A percentile compares a stretch with the other conserved stretches of the same genome.
phyloP scores from a whole-genome alignment of 768 basidiomycete genomes.

The Collybiopsis confluens region DNA sequence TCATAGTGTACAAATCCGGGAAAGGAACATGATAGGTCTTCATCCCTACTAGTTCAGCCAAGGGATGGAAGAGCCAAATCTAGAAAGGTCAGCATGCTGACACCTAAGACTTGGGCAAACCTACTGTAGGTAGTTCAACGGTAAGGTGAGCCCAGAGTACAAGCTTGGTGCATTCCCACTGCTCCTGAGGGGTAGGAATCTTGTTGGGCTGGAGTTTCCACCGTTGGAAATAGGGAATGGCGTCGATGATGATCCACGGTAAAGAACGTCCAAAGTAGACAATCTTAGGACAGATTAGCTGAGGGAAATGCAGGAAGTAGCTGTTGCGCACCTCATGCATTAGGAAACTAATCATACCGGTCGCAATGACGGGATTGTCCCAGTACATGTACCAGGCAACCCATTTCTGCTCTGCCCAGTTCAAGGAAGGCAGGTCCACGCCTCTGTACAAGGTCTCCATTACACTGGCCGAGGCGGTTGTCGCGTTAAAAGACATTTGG shows the following conservation, averaged over 20 bases:
- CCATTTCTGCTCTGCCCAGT: slow-evolving; percentile 78
- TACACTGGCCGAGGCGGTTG: slow-evolving; percentile 25
- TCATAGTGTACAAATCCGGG: slow-evolving; percentile 65
- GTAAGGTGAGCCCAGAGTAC: slow-evolving; percentile 96
- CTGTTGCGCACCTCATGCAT: slow-evolving; percentile 88
- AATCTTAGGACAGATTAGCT: slow-evolving; percentile 41
- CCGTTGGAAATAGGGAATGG: slow-evolving; percentile 86
- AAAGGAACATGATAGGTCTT: slow-evolving; percentile 91
- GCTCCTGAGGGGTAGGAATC: slow-evolving; percentile 72
- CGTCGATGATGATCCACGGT: slow-evolving; percentile 95
- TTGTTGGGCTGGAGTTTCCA: slow-evolving; percentile 94
- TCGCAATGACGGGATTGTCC: slow-evolving; percentile 90
- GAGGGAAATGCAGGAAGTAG: slow-evolving; percentile 1
- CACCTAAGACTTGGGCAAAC: slow-evolving; percentile 20
- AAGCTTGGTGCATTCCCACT: slow-evolving; percentile 94
- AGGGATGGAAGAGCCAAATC: slow-evolving; percentile 91
- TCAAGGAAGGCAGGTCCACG: slow-evolving; percentile 57
- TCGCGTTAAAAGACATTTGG: slow-evolving; percentile 32
- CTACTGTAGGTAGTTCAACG: slow-evolving; percentile 83
- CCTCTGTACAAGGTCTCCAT: slow-evolving; percentile 49
- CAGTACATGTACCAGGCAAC: slow-evolving; percentile 81
- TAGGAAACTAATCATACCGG: slow-evolving; percentile 88
- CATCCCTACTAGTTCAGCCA: slow-evolving; percentile 87
- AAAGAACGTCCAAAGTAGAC: slow-evolving; percentile 96
- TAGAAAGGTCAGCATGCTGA: slow-evolving; percentile 19